Evolutionary conservation across 1,139 yeast genomes (phyloP).

Genomic region (Yamadazyma aaseri): DNA sequence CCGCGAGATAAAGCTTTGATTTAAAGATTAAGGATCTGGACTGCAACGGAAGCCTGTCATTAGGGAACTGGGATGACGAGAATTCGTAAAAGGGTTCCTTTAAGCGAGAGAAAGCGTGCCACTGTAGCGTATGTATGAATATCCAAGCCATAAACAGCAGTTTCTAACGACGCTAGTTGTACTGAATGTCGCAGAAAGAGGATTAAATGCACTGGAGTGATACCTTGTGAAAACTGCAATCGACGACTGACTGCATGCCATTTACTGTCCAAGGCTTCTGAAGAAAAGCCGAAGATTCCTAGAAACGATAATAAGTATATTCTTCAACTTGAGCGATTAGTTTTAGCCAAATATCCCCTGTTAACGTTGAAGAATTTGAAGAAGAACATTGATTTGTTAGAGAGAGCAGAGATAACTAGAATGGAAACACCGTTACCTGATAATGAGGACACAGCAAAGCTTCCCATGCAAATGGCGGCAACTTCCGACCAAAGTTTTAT

Average conservation of each 20-base stretch:
- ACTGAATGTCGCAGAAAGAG: conserved; percentile 16
- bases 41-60: no score
- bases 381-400: conserved; percentile 15
- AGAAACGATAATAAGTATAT: conserved; percentile 9
- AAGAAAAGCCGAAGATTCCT: neutral
- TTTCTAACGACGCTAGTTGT: no score
- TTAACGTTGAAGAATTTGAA: conserved; percentile 13
- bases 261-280: no score
- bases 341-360: conserved; percentile 15
- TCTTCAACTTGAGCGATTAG: conserved; percentile 18
- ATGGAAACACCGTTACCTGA: conserved; percentile 5
- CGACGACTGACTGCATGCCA: no score
- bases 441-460: conserved; percentile 6
- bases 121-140: no score
- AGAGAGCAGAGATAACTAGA: conserved; percentile 8
- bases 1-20: no score
- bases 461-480: conserved; percentile 8
- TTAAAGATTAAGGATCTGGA: no score
- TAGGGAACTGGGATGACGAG: no score
- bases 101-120: no score
- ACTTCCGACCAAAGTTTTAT: conserved; percentile 21
- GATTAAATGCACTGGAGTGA: conserved; percentile 17
- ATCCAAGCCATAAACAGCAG: no score
- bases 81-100: no score
- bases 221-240: conserved; percentile 17